phyloP scores from a whole-genome alignment of 495 filamentous ascomycete genomes.

The Aspergillus campestris region DNA sequence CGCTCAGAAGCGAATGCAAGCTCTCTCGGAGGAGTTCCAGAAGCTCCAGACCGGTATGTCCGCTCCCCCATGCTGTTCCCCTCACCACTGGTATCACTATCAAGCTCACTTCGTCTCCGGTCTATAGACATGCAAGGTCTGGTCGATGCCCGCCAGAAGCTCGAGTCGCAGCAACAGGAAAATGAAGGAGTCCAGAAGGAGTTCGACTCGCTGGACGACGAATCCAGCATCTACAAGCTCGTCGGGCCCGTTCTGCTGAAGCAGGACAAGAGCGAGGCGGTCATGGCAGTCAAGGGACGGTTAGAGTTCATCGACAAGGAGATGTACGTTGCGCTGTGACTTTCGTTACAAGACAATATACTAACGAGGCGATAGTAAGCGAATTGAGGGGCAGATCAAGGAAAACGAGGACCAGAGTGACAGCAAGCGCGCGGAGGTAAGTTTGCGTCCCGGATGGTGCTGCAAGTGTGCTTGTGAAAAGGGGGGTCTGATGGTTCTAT shows the following conservation, averaged over 20 bases:
- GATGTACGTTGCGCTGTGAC: conserved; percentile 51
- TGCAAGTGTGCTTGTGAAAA: not conserved
- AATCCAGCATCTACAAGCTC: conserved; percentile 88
- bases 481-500: conserved; percentile 9
- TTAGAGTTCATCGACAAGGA: conserved; percentile 91
- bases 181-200: conserved; percentile 88
- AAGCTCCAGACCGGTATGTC: conserved; percentile 68
- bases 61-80: not conserved
- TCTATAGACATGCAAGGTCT: conserved; percentile 63
- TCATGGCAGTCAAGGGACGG: conserved; percentile 80
- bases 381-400: conserved; percentile 73
- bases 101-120: conserved; percentile 7
- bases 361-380: conserved; percentile 46
- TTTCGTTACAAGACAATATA: not conserved
- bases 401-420: conserved; percentile 75
- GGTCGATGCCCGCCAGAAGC: conserved; percentile 77
- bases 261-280: conserved; percentile 82
- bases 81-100: not conserved
- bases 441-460: not conserved
- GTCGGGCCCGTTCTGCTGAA: conserved; percentile 89
- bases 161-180: conserved; percentile 90
- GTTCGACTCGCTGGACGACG: conserved; percentile 67
- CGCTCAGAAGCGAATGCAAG: conserved; percentile 60
- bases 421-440: conserved; percentile 65
- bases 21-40: conserved; percentile 78